Base-by-base conservation (phyloP, 31 red algal genomes). In the Asparagopsis taxiformis region DNA sequence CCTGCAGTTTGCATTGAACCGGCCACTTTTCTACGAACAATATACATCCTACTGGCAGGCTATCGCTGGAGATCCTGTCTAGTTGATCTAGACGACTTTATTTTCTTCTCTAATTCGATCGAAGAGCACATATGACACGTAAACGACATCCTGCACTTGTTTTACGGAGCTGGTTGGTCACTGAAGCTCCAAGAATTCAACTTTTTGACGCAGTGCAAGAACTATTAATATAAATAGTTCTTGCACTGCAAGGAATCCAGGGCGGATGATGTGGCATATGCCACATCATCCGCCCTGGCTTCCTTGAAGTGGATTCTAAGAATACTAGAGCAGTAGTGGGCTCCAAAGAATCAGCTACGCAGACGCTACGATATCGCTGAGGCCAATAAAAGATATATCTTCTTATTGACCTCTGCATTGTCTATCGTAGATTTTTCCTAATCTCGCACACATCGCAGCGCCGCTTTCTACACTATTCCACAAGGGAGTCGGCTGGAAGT, bases 151-250 rank as follows among this genome's bases (percentile, higher is more conserved):
- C 32, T 62, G 2, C 1, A 30, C 1, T 15, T 62, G 1, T 23
- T 62, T 1, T 62, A 30, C 0, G 15, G 51, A 13, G 68, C 85
- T 13, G 75, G 68, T 3, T 31, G 65, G 0, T 60, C 65, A 0
- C 65, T 80, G 1, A 79, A 79, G n/a, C 37, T 74, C 25, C 46
- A 72, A 32, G 73, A 72, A 24, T 84, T 66, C 37, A 3, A 62
- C 36, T 74, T 71, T n/a, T 72, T 84, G 43, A n/a, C n/a, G n/a
- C n/a, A n/a, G n/a, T n/a, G n/a, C n/a, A n/a, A n/a, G n/a, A n/a
- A n/a, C n/a, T n/a, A n/a, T n/a, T n/a, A n/a, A n/a, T n/a, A n/a
- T n/a, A n/a, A n/a, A n/a, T n/a, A n/a, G n/a, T n/a, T n/a, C n/a
- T n/a, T n/a, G n/a, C n/a, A n/a, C n/a, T n/a, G n/a, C n/a, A n/a